phyloP scores from a whole-genome alignment of 2,329 filamentous ascomycete genomes.

The Lachnellula suecica region DNA sequence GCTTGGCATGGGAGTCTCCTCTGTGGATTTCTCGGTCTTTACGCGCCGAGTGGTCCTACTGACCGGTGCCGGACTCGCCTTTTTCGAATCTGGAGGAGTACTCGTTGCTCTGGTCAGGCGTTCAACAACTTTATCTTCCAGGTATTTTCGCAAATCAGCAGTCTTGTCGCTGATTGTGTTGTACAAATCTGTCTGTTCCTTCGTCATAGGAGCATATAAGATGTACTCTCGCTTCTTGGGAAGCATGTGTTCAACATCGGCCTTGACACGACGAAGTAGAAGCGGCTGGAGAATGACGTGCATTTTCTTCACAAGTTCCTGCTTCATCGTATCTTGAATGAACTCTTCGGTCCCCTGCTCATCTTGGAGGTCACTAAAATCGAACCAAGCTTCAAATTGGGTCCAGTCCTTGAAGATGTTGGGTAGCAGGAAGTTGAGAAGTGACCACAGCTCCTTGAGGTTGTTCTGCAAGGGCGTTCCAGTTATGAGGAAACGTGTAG shows the following conservation, averaged over 20 bases:
- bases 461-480: conserved; percentile 97
- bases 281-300: conserved; percentile 93
- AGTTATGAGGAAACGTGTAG: conserved; percentile 88
- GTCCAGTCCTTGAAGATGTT: conserved; percentile 92
- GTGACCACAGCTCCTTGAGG: conserved; percentile 88
- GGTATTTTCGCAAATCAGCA: conserved; percentile 66
- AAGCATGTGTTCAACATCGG: conserved; percentile 87
- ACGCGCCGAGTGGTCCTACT: neutral
- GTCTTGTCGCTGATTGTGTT: conserved; percentile 59
- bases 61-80: conserved; percentile 7
- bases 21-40: conserved; percentile 26
- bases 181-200: conserved; percentile 89
- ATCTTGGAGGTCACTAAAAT: conserved; percentile 89
- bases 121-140: conserved; percentile 77
- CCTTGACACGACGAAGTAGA: conserved; percentile 83
- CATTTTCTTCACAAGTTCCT: conserved; percentile 80
- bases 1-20: conserved; percentile 24
- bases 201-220: conserved; percentile 86
- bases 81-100: conserved; percentile 36
- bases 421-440: conserved; percentile 89
- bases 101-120: conserved; percentile 52
- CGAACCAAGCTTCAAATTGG: conserved; percentile 94
- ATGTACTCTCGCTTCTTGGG: conserved; percentile 97
- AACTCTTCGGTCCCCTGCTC: conserved; percentile 77
- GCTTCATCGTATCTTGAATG: conserved; percentile 74